Evolutionary conservation across 352 stramenopile species (phyloP), one percentile per base, ranked within the genome.

Genomic region (Phytophthora melonis): DNA sequence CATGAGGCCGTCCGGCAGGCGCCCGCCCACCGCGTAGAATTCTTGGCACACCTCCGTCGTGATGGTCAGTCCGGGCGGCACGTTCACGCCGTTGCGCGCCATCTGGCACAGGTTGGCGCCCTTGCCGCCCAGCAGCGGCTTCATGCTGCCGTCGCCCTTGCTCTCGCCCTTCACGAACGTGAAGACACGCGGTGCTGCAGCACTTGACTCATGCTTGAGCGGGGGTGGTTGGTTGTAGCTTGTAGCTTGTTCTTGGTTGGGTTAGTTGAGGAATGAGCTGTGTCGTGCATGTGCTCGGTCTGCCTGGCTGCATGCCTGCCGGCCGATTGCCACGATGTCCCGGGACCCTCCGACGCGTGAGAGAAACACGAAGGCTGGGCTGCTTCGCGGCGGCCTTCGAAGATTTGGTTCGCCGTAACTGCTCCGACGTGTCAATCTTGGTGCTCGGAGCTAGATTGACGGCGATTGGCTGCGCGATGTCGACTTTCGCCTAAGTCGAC

Each of bases 111-210:
- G 63, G 63, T 77, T 77, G 52, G 70, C 70, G 58, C 69, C 69
- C 69, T 77, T 77, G 58, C 70, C 70, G 58, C 70, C 70, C 50
- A 77, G 63, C 58, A 77, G 63, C 58, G 49, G 45, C 70, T 72
- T 77, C 70, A 77, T 77, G 63, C 54, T 68, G 52, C 63, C 70
- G 52, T 77, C n/a, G 41, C 70, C 70, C 64, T 63, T 64, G 63
- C 70, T 77, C 21, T 72, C 70, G 64, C 64, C 70, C 63, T 77
- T 77, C 57, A 77, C 70, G 58, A 77, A 76, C 43, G 63, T 76
- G 69, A 68, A 76, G 55, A 66, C 69, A 16, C 69, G 57, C 56
- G 63, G 64, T 72, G 63, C 63, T 75, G 68, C 13, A 70, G 36
- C 55, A 70, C 55, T 75, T 75, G 56, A 34, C 53, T 64, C 68